Evolutionary conservation across 2,329 filamentous ascomycete genomes (phyloP).

Genomic region (Amesomyces nigricolor): DNA sequence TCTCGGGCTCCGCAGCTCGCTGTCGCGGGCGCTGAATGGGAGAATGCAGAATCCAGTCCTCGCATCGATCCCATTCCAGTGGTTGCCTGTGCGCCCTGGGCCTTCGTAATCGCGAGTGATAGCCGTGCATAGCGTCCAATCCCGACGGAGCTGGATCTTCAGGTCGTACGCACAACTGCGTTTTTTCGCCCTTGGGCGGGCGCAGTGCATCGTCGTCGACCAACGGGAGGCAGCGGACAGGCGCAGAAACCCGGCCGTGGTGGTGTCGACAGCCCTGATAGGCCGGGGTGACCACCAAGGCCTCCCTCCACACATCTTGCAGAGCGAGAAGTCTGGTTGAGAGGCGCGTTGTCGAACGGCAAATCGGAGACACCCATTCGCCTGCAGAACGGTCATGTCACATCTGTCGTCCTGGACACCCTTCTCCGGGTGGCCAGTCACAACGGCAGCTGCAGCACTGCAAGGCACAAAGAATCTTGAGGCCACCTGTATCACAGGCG

Average conservation of each 20-base stretch:
- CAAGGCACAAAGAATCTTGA: constrained; percentile 26
- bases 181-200: constrained; percentile 14
- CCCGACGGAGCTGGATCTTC: constrained; percentile 9
- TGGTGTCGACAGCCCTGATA: constrained; percentile 23
- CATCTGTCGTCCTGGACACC: constrained; percentile 14
- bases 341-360: constrained; percentile 16
- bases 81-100: constrained; percentile 1
- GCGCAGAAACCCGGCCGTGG: constrained; percentile 24
- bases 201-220: constrained; percentile 16
- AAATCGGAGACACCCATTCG: constrained; percentile 25
- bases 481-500: constrained; percentile 24
- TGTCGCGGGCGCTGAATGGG: not conserved
- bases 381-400: constrained; percentile 19
- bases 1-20: not conserved
- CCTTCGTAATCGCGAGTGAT: constrained; percentile 16
- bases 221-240: constrained; percentile 21
- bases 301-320: constrained; percentile 17
- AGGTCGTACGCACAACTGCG: constrained; percentile 18
- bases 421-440: constrained; percentile 18
- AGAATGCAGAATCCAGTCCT: not conserved
- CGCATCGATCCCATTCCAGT: not conserved
- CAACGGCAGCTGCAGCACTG: constrained; percentile 21
- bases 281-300: constrained; percentile 10
- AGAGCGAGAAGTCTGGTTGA: constrained; percentile 16
- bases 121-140: constrained; percentile 17